Evolutionary conservation across 202 grass and related monocot species (phyloP).

Genomic region (Zizania palustris): DNA sequence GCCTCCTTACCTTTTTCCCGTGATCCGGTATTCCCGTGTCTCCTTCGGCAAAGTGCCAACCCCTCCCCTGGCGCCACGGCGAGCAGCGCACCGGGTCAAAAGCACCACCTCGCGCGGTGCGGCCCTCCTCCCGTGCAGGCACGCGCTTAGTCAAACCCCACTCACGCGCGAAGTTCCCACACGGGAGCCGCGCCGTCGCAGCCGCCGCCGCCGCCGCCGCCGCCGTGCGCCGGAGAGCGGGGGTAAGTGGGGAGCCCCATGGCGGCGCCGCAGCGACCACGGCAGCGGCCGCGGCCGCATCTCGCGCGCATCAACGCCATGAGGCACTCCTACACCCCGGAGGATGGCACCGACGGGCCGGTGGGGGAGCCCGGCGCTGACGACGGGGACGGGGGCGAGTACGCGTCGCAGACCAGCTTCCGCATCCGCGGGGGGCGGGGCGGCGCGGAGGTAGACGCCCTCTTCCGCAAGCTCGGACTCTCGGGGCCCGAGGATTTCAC

Average conservation of each 20-base stretch:
- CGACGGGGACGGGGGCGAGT: neutral
- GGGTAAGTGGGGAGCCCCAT: neutral
- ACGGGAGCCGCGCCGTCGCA: neutral
- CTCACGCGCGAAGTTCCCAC: neutral
- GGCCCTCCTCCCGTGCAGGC: too few relatives aligned
- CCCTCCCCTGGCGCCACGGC: neutral
- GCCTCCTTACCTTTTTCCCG: too few relatives aligned
- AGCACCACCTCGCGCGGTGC: slow-evolving; percentile 1
- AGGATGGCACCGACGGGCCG: neutral
- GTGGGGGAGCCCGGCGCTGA: slow-evolving; percentile 7
- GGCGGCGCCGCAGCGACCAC: slow-evolving; percentile 50
- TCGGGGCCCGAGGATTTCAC: slow-evolving; percentile 75
- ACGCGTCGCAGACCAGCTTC: slow-evolving; percentile 65
- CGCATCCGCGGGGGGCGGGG: slow-evolving; percentile 64
- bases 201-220: neutral
- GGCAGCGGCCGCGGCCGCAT: slow-evolving; percentile 44
- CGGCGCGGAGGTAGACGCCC: slow-evolving; percentile 56
- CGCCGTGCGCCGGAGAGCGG: neutral
- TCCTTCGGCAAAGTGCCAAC: too few relatives aligned
- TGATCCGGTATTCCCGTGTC: too few relatives aligned
- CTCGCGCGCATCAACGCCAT: slow-evolving; percentile 68
- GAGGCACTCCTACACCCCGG: slow-evolving; percentile 45
- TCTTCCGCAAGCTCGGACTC: slow-evolving; percentile 72
- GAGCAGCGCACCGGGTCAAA: slow-evolving; percentile 34
- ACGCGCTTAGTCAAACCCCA: slow-evolving; percentile 34